phyloP scores from a whole-genome alignment of 2,329 filamentous ascomycete genomes.

The Ophiostoma fasciatum region DNA sequence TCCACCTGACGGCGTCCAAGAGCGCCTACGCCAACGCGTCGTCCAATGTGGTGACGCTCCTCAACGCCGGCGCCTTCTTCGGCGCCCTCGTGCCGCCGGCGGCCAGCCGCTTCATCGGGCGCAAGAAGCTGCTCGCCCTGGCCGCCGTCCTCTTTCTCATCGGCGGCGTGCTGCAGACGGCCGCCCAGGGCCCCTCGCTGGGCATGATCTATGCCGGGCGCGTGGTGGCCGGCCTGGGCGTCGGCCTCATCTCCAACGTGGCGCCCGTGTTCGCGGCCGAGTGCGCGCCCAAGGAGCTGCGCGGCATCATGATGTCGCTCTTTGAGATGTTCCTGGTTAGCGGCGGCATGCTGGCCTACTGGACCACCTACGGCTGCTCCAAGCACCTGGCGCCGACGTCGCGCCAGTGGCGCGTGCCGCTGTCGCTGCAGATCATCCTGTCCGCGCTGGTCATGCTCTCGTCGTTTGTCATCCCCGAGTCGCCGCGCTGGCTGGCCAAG shows the following conservation, averaged over 20 bases:
- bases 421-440: conserved; percentile 45
- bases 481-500: conserved; percentile 60
- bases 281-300: conserved; percentile 31
- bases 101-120: neutral
- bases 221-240: conserved; percentile 19
- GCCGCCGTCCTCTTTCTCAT: conserved; percentile 1
- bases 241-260: conserved; percentile 25
- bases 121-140: neutral
- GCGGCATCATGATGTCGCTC: conserved; percentile 26
- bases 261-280: conserved; percentile 30
- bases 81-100: neutral
- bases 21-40: neutral
- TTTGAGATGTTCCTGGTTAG: conserved; percentile 30
- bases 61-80: conserved; percentile 2
- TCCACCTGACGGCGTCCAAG: neutral
- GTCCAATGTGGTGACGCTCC: conserved; percentile 1
- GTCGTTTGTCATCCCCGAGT: conserved; percentile 58
- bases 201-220: conserved; percentile 22
- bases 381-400: conserved; percentile 18
- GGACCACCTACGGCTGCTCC: conserved; percentile 30
- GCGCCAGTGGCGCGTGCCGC: conserved; percentile 36
- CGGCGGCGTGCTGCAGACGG: conserved; percentile 2
- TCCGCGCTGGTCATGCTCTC: conserved; percentile 47
- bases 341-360: conserved; percentile 25
- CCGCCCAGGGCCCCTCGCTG: conserved; percentile 1